Conservation (phyloP, 2,329 filamentous ascomycete genomes). For the Apiospora kogelbergensis region DNA sequence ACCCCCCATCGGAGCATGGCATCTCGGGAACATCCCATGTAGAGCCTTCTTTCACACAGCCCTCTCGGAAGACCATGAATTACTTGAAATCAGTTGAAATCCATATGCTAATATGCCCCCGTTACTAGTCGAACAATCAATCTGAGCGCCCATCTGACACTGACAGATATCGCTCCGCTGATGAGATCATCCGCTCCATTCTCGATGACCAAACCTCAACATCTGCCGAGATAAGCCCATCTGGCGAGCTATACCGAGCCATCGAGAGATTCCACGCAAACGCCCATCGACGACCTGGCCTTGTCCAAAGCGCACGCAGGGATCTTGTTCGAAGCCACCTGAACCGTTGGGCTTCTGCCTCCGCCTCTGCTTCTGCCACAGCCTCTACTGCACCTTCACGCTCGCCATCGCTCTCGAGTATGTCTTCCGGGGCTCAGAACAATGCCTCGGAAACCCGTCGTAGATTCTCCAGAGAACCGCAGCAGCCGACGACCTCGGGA, state of each 20-base stretch:
- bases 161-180: constrained; percentile 27
- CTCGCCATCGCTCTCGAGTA: constrained; percentile 19
- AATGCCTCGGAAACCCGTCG: constrained; percentile 31
- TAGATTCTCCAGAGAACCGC: constrained; percentile 36
- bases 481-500: constrained; percentile 17
- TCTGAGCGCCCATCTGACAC: constrained; percentile 26
- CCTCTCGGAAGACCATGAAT: neutral
- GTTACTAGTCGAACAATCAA: constrained; percentile 30
- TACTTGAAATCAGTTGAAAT: neutral
- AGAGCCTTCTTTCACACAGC: neutral
- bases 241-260: constrained; percentile 42
- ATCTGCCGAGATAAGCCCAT: constrained; percentile 38
- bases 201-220: constrained; percentile 36
- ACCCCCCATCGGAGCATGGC: neutral
- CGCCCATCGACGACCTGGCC: constrained; percentile 25
- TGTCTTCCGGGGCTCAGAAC: constrained; percentile 35
- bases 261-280: constrained; percentile 42
- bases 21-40: constrained; percentile 5
- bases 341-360: constrained; percentile 27
- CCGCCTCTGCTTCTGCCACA: constrained; percentile 12
- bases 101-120: neutral
- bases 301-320: constrained; percentile 21
- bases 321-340: constrained; percentile 23
- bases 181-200: constrained; percentile 37
- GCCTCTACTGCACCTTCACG: constrained; percentile 12